Percentiles rank a stretch among this genome's conserved stretches.
phyloP scores from a whole-genome alignment of 257 asterid species.

The Rubia yunnanensis region DNA sequence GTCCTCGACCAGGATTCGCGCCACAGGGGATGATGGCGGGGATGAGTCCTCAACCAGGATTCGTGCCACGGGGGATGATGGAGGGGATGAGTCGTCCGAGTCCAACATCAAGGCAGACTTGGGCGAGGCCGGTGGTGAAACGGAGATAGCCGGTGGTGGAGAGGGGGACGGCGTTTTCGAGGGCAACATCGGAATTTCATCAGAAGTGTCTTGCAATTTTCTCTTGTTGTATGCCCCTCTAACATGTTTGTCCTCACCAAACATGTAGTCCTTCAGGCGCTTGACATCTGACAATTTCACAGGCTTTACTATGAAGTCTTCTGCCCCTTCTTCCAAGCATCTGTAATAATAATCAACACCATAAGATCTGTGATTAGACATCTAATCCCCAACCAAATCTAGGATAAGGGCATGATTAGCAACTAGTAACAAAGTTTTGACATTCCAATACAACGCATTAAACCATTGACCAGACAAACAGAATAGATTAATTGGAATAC shows the following conservation, averaged over 20 bases:
- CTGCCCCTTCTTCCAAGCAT: constrained; percentile 95
- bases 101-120: constrained; percentile 6
- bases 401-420: not conserved
- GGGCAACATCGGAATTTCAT: constrained; percentile 17
- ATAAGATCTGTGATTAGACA: not conserved
- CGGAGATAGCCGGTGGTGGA: constrained; percentile 20
- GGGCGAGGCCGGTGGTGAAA: constrained; percentile 22
- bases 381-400: not conserved
- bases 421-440: not conserved
- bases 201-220: constrained; percentile 41
- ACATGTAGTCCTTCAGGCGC: constrained; percentile 67
- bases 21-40: constrained; percentile 32
- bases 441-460: not conserved
- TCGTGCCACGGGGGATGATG: constrained; percentile 31
- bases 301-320: constrained; percentile 86
- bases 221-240: constrained; percentile 60
- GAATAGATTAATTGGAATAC: not conserved
- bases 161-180: constrained; percentile 31
- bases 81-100: constrained; percentile 16
- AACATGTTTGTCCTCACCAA: constrained; percentile 48
- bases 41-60: constrained; percentile 5
- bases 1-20: not conserved
- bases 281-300: constrained; percentile 69
- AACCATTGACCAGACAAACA: not conserved
- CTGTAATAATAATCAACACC: constrained; percentile 27